phyloP scores from a whole-genome alignment of 2,329 filamentous ascomycete genomes.

The Nannizzia gypsea region DNA sequence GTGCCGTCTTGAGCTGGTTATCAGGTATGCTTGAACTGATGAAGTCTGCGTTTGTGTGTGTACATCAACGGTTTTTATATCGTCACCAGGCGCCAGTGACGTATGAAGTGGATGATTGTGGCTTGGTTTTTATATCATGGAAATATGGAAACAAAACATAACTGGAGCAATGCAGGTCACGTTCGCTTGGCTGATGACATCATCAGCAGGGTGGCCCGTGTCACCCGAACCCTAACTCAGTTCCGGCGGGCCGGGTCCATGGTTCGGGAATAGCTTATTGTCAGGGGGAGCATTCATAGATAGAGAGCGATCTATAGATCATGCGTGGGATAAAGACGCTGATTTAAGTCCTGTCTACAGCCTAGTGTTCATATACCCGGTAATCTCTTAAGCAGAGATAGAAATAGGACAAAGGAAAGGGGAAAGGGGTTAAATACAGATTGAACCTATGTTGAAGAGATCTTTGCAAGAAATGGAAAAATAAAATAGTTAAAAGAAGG shows the following conservation, averaged over 20 bases:
- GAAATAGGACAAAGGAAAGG: background rate
- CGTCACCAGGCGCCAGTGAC: background rate
- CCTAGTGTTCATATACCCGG: background rate
- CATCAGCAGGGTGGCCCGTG: constrained; percentile 3
- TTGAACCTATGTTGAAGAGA: background rate
- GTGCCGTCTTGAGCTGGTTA: background rate
- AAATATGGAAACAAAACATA: background rate
- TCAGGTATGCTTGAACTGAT: background rate
- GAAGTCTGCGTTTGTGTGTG: no score
- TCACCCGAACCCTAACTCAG: constrained; percentile 2
- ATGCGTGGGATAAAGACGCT: background rate
- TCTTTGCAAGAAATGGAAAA: background rate
- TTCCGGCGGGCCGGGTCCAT: background rate
- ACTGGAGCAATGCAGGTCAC: background rate
- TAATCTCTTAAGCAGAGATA: background rate
- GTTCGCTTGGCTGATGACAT: constrained; percentile 2
- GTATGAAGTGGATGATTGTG: background rate
- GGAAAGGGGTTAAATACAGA: background rate
- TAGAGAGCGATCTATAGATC: background rate
- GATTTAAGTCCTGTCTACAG: background rate
- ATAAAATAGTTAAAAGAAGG: background rate
- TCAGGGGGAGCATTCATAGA: background rate
- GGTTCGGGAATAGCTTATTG: background rate
- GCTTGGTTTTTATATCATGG: background rate
- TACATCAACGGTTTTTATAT: background rate